Base-by-base conservation (phyloP, 2,329 filamentous ascomycete genomes). In the Botrytis medusae region DNA sequence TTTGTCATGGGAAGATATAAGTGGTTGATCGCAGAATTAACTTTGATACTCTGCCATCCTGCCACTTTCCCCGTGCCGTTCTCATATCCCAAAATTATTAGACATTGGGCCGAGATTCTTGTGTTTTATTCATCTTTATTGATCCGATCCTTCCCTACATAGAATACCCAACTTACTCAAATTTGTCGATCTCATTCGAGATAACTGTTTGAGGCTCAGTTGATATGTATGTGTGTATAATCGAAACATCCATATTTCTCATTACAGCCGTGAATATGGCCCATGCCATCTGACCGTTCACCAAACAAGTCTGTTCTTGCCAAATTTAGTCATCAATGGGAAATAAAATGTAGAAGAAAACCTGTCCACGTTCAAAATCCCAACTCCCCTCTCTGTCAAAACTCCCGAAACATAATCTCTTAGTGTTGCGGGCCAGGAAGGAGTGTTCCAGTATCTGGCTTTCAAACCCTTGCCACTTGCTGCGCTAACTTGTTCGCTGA, bases 381-480 rank as follows among this genome's bases (percentile, higher is more conserved):
- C 84, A 20, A 84, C 81, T 0, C 80, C 82, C 68, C 81, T 78
- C 14, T 79, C 75, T 46, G 82, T 77, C 57, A 85, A 74, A 20
- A 82, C 77, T 65, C 79, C 76, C 84, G 84, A 85, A 25, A 85
- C 78, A 67, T 79, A 77, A 73, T 83, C 82, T 65, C 83, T 78
- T 44, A 80, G 74, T 20, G 76, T 78, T 4, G 81, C 75, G 8
- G 84, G 83, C 83, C 83, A 84, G 10, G 68, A 77, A 0, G 84
- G 84, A 10, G 82, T 81, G 37, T 82, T 82, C 84, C 84, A 85
- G 74, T 84, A 85, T 70, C 84, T 75, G 5, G 81, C 81, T 70
- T 81, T 79, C 64, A 85, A 74, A 0, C 83, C 83, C n/a, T 81
- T 77, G 9, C 18, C 76, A 42, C 81, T 80, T 10, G 83, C 84